Evolutionary conservation across 768 basidiomycete species (phyloP).

Genomic region (Trametes cingulata): DNA sequence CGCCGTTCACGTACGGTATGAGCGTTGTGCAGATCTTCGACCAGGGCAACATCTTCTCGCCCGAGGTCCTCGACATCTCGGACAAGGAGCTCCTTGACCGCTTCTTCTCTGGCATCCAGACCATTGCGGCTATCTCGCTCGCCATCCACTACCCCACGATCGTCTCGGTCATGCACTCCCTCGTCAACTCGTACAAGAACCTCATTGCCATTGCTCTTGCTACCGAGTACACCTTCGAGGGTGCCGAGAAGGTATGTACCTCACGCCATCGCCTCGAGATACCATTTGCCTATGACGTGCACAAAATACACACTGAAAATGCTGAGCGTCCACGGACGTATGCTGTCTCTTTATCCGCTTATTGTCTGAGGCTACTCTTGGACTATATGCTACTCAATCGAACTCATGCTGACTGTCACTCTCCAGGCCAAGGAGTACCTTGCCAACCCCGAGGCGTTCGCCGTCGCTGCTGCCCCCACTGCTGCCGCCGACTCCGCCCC

Average conservation of each 20-base stretch:
- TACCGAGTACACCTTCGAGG: conserved; percentile 95
- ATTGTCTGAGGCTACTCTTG: conserved; percentile 29
- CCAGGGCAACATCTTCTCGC: conserved; percentile 88
- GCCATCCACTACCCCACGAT: conserved; percentile 96
- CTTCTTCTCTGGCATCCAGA: conserved; percentile 92
- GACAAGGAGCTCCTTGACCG: conserved; percentile 89
- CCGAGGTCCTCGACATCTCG: conserved; percentile 89
- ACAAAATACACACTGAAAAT: conserved; percentile 78
- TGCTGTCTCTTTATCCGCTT: conserved; percentile 25
- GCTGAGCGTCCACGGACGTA: conserved; percentile 60
- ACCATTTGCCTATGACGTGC: conserved; percentile 32
- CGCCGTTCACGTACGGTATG: conserved; percentile 99
- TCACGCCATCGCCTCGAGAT: conserved; percentile 2
- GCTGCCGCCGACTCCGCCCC: conserved; percentile 58
- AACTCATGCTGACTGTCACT: conserved; percentile 31
- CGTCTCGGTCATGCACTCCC: conserved; percentile 89
- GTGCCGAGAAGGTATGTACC: conserved; percentile 79
- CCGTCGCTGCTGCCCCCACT: conserved; percentile 69
- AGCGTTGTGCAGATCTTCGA: conserved; percentile 96
- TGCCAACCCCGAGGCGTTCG: conserved; percentile 98
- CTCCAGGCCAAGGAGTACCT: conserved; percentile 90
- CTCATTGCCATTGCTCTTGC: conserved; percentile 83
- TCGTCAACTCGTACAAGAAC: conserved; percentile 99
- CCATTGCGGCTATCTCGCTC: conserved; percentile 93
- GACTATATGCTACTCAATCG: conserved; percentile 29